Evolutionary conservation across 2,329 filamentous ascomycete species (phyloP).

Genomic region (Penicillium aurantiogriseum): DNA sequence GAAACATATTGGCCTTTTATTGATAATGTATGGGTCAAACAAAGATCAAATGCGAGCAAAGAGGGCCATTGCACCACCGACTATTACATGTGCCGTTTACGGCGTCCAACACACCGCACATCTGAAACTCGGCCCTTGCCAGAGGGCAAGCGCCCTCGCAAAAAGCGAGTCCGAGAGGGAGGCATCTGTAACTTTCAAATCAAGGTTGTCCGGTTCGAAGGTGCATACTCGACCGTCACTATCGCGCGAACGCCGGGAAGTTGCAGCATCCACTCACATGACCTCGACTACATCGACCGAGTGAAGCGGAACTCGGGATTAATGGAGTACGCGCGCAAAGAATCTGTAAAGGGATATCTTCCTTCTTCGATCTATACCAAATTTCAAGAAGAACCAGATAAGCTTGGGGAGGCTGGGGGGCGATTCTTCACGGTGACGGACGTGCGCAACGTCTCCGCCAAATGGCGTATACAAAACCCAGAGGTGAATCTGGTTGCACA

Average conservation of each 20-base stretch:
- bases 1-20: slow-evolving; percentile 51
- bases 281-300: slow-evolving; percentile 49
- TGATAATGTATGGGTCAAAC: slow-evolving; percentile 52
- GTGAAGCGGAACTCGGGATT: slow-evolving; percentile 50
- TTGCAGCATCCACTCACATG: slow-evolving; percentile 44
- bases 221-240: slow-evolving; percentile 45
- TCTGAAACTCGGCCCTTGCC: slow-evolving; percentile 43
- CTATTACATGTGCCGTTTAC: slow-evolving; percentile 49
- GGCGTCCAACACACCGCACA: slow-evolving; percentile 40
- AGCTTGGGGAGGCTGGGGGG: slow-evolving; percentile 46
- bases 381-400: slow-evolving; percentile 47
- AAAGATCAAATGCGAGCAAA: slow-evolving; percentile 43
- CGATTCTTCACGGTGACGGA: slow-evolving; percentile 49
- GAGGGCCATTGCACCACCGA: slow-evolving; percentile 45
- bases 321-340: slow-evolving; percentile 47
- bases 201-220: slow-evolving; percentile 47
- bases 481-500: slow-evolving; percentile 45
- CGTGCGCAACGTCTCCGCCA: slow-evolving; percentile 49
- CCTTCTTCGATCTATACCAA: slow-evolving; percentile 51
- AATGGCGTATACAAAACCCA: slow-evolving; percentile 49
- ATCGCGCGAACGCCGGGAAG: slow-evolving; percentile 44
- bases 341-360: slow-evolving; percentile 48
- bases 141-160: slow-evolving; percentile 47
- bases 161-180: slow-evolving; percentile 46
- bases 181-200: slow-evolving; percentile 50